Evolutionary conservation across 2,329 filamentous ascomycete genomes (phyloP).

Genomic region (Passalora sequoiae): DNA sequence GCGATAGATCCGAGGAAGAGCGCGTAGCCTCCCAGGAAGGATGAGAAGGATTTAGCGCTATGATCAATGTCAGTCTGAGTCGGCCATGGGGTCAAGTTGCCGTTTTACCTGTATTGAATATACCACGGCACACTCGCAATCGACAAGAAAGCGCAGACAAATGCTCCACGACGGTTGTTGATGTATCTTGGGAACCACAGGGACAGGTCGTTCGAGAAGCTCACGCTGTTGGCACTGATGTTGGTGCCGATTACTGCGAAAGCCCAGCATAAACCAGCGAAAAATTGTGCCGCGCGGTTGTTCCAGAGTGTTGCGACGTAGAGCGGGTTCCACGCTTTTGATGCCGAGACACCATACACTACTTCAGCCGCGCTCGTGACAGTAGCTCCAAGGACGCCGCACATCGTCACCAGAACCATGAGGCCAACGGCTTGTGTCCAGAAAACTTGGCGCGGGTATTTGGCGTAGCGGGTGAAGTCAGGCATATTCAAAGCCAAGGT

Average conservation of each 20-base stretch:
- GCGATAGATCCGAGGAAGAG: constrained; percentile 61
- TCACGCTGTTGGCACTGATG: constrained; percentile 49
- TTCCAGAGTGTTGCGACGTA: neutral
- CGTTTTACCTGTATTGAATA: constrained; percentile 1
- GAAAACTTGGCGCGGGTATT: constrained; percentile 13
- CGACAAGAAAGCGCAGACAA: constrained; percentile 42
- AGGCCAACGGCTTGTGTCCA: constrained; percentile 5
- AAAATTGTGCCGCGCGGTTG: constrained; percentile 20
- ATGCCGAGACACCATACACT: constrained; percentile 38
- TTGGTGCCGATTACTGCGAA: constrained; percentile 53
- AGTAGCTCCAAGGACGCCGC: constrained; percentile 52
- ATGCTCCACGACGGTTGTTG: constrained; percentile 38
- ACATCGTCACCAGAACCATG: constrained; percentile 35
- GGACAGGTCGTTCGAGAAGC: constrained; percentile 50
- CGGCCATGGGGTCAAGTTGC: neutral
- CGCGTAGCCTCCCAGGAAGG: constrained; percentile 46
- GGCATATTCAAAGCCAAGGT: constrained; percentile 45
- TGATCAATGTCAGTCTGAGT: neutral
- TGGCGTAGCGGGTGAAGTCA: constrained; percentile 14
- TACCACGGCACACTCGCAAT: constrained; percentile 6
- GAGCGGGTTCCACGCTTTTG: constrained; percentile 27
- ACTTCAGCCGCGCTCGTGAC: constrained; percentile 44
- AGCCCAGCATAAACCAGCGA: constrained; percentile 40
- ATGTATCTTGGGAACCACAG: constrained; percentile 49
- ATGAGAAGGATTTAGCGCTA: constrained; percentile 1